Percentiles rank a stretch among this genome's conserved stretches.
Conservation (phyloP, 257 asterid species). For the Ilex aquifolium region DNA sequence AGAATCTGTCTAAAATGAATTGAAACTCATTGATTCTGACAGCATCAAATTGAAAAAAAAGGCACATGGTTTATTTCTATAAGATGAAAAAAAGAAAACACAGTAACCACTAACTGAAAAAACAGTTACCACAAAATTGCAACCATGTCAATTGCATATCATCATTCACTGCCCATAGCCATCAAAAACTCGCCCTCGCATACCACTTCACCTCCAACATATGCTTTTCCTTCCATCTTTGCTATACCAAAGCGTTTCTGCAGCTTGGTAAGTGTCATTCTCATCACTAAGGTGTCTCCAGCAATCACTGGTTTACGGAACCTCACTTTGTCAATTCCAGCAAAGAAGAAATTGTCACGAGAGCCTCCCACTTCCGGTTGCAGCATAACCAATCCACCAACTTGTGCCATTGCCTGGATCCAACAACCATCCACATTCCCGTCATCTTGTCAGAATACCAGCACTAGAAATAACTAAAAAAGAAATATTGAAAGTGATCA, state of each 20-base stretch:
- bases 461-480: no score
- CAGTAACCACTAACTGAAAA: slow-evolving; percentile 8
- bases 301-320: slow-evolving; percentile 16
- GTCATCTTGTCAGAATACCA: no score
- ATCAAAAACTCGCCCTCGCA: not conserved
- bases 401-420: not conserved
- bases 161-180: slow-evolving; percentile 5
- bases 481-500: no score
- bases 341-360: slow-evolving; percentile 51
- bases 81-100: no score
- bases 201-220: not conserved
- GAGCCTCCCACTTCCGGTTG: slow-evolving; percentile 1
- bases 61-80: no score
- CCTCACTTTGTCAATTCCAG: slow-evolving; percentile 84
- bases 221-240: not conserved
- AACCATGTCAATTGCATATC: slow-evolving; percentile 8
- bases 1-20: no score
- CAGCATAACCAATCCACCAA: not conserved
- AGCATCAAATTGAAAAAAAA: no score
- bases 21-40: no score
- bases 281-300: not conserved
- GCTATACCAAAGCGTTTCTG: not conserved
- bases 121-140: not conserved
- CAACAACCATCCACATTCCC: no score
- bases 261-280: not conserved